These are phyloP conservation scores for Zymoseptoria passerinii DNA, from an alignment of 2,329 filamentous ascomycete species.

Conservation along the genomic window DNA sequence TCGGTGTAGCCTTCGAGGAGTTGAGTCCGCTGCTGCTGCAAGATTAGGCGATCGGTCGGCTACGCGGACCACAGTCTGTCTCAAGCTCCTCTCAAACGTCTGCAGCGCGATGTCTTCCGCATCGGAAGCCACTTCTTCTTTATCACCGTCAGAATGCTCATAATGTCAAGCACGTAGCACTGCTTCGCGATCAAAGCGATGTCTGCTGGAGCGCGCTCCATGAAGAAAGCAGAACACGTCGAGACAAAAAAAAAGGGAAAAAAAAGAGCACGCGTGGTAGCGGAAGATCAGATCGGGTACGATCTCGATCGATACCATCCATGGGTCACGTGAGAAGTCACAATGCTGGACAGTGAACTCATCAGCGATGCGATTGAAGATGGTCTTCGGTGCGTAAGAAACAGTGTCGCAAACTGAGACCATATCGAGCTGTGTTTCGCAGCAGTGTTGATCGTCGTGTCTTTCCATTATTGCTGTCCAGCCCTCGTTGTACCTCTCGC, in stretches of 20 bases:
- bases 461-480: neutral
- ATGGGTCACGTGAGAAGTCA: neutral
- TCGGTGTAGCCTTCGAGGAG: neutral
- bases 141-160: too few species aligned
- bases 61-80: neutral
- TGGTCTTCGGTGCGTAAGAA: neutral
- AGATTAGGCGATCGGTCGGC: neutral
- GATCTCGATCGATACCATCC: neutral
- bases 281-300: neutral
- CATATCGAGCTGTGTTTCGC: neutral
- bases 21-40: neutral
- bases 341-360: neutral
- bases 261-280: neutral
- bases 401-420: neutral
- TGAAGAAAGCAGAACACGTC: neutral
- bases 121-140: too few species aligned
- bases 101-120: neutral
- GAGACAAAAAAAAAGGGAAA: neutral
- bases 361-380: neutral
- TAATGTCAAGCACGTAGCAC: too few species aligned
- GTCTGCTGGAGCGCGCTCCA: neutral
- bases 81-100: neutral
- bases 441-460: too few species aligned
- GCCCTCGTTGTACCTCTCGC: neutral
- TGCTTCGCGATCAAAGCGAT: neutral